These are phyloP conservation scores for Hypseocharis bilobata DNA, from an alignment of 441 rosid species.

Conservation along the genomic window DNA sequence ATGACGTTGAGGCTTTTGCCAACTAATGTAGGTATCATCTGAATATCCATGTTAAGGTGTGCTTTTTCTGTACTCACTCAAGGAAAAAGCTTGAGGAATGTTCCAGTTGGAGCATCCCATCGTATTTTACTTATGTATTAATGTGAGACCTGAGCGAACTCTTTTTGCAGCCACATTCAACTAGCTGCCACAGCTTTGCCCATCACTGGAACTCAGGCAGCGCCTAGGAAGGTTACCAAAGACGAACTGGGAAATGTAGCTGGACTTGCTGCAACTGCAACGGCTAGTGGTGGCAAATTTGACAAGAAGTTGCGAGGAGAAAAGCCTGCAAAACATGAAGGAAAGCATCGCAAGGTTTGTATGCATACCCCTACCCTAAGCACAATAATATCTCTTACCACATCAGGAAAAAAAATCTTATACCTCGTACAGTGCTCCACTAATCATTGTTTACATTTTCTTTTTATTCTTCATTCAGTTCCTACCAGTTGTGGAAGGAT, in stretches of 20 bases:
- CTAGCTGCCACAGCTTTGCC: constrained; percentile 81
- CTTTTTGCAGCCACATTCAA: constrained; percentile 65
- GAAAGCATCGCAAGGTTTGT: constrained; percentile 76
- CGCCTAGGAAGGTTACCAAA: constrained; percentile 58
- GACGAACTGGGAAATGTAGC: constrained; percentile 72
- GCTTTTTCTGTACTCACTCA: not conserved
- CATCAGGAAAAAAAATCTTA: not conserved
- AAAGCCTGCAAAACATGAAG: constrained; percentile 61
- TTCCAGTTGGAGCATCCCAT: not conserved
- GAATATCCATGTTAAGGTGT: too few relatives aligned
- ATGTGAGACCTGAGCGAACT: constrained; percentile 14
- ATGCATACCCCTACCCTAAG: not conserved
- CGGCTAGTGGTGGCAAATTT: constrained; percentile 90
- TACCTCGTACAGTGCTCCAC: not conserved
- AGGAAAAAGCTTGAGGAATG: not conserved
- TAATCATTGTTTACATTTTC: not conserved
- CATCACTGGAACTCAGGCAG: constrained; percentile 64
- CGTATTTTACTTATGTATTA: not conserved
- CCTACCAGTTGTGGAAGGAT: constrained; percentile 63
- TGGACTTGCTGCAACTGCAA: constrained; percentile 77
- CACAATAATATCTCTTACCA: not conserved
- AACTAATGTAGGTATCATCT: not conserved
- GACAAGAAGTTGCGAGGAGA: constrained; percentile 78
- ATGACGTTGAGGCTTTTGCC: not conserved
- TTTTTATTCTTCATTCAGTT: constrained; percentile 36